Base-by-base conservation (phyloP, 2,329 filamentous ascomycete genomes). In the Colletotrichum sidae region DNA sequence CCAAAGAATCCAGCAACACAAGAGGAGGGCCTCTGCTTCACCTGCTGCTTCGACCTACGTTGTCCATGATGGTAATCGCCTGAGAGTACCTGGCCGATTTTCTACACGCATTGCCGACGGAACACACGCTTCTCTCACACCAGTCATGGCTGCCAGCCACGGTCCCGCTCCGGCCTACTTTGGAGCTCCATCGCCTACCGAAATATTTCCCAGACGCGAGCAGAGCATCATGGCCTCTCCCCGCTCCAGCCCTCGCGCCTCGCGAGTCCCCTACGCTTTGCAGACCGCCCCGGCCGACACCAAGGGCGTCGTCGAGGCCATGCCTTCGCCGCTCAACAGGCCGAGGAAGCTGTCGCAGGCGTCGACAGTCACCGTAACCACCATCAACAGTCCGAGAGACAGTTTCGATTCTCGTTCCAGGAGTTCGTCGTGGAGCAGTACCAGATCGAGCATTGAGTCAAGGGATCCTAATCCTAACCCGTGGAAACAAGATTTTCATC, bases 381-480 rank as follows among this genome's bases (percentile, higher is more conserved):
- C 71, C 8, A 70, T 71, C 57, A 70, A 72, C 55, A 74, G 72
- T 62, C 75, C 77, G 15, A 70, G 69, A 41, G 72, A 76, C 8
- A 75, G 67, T 67, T 69, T 68, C 15, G 70, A 69, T 7, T 70
- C 70, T 10, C 69, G 73, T 38, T 70, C 67, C 44, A 70, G 73
- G 45, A 72, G 69, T 6, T 62, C 74, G 3, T 76, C 77, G 2
- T 74, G 72, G 69, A 78, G 77, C 45, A 80, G 74, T 67, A 75
- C 73, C 64, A 75, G 71, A 47, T 77, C 78, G 47, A 81, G 76
- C 69, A 74, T 81, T 65, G 81, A 80, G 9, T 78, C 78, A 3
- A 77, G 77, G 69, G 76, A 81, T 39, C 73, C 78, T 1, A 47
- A 81, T 39, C 73, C 78, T 1, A 47, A 39, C 35, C 51, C 56